A percentile compares a stretch with the other conserved stretches of the same genome.
phyloP scores from a whole-genome alignment of 345 rosid species.

The Camelina hispida region DNA sequence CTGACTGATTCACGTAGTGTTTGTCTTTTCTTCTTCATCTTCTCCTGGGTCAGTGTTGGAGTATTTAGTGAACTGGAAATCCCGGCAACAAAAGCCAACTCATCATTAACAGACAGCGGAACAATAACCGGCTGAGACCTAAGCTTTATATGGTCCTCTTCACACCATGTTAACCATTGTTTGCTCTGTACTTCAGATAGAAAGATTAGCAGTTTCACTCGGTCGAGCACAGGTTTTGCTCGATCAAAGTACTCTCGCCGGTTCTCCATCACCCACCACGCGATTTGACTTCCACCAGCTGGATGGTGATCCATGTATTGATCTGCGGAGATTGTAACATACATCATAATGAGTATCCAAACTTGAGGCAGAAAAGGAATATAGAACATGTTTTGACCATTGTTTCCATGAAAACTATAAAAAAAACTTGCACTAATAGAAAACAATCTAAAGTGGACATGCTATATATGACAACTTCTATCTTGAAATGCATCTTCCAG shows the following conservation, averaged over 20 bases:
- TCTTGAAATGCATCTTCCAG: not conserved
- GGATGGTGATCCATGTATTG: conserved; percentile 85
- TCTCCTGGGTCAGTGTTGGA: conserved; percentile 58
- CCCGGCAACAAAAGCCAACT: conserved; percentile 92
- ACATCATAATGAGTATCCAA: conserved; percentile 9
- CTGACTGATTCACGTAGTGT: conserved; percentile 70
- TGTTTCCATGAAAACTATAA: conserved; percentile 8
- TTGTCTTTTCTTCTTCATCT: conserved; percentile 69
- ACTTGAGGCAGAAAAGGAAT: conserved; percentile 21
- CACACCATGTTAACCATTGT: conserved; percentile 93
- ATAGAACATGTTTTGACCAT: not conserved
- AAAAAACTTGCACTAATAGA: not conserved
- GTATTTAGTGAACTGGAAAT: conserved; percentile 75
- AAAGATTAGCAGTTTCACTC: conserved; percentile 83
- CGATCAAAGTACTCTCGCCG: conserved; percentile 90
- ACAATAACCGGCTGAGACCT: conserved; percentile 82
- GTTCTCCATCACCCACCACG: conserved; percentile 99
- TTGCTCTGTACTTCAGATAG: conserved; percentile 82
- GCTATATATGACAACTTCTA: not conserved
- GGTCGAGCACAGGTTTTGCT: conserved; percentile 69
- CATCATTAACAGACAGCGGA: conserved; percentile 91
- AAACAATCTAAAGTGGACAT: conserved; percentile 1
- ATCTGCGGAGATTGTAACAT: conserved; percentile 52
- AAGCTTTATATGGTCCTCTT: conserved; percentile 77
- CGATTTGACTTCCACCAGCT: conserved; percentile 93